Evolutionary conservation across 1,139 yeast genomes (phyloP).

Genomic region (Sugiyamaella xylanicola): DNA sequence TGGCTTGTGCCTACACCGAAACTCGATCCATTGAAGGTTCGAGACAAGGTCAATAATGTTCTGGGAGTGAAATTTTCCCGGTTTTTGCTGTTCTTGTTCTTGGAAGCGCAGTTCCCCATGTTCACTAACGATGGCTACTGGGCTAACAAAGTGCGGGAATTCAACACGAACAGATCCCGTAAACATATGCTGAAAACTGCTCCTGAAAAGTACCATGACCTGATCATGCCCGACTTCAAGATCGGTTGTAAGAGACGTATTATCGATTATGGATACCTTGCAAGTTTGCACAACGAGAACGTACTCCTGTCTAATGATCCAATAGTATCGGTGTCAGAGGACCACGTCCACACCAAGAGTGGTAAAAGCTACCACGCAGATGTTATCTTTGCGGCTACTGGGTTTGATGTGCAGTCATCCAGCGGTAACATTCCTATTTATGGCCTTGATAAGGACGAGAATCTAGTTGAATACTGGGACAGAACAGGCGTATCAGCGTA

Average conservation of each 20-base stretch:
- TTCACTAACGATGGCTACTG: slow-evolving; percentile 26
- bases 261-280: slow-evolving; percentile 37
- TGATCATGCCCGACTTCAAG: slow-evolving; percentile 35
- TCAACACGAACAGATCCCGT: slow-evolving; percentile 23
- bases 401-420: slow-evolving; percentile 25
- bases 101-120: slow-evolving; percentile 20
- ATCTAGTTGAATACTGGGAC: slow-evolving; percentile 23
- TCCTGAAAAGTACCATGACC: slow-evolving; percentile 30
- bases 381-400: slow-evolving; percentile 39
- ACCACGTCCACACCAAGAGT: slow-evolving; percentile 30
- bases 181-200: slow-evolving; percentile 27
- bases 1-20: slow-evolving; percentile 25
- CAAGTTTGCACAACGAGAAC: slow-evolving; percentile 34
- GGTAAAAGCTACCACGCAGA: slow-evolving; percentile 36
- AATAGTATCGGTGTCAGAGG: slow-evolving; percentile 34
- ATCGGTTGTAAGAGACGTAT: slow-evolving; percentile 39
- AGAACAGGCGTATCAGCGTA: slow-evolving; percentile 28
- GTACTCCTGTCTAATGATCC: slow-evolving; percentile 34
- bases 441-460: slow-evolving; percentile 25
- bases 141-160: slow-evolving; percentile 23
- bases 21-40: not conserved
- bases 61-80: slow-evolving; percentile 14
- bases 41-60: slow-evolving; percentile 19
- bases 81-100: slow-evolving; percentile 15
- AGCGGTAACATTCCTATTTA: slow-evolving; percentile 18